Evolutionary conservation across 768 basidiomycete species (phyloP), one percentile per base, ranked within the genome.

Genomic region (Naganishia antarctica): DNA sequence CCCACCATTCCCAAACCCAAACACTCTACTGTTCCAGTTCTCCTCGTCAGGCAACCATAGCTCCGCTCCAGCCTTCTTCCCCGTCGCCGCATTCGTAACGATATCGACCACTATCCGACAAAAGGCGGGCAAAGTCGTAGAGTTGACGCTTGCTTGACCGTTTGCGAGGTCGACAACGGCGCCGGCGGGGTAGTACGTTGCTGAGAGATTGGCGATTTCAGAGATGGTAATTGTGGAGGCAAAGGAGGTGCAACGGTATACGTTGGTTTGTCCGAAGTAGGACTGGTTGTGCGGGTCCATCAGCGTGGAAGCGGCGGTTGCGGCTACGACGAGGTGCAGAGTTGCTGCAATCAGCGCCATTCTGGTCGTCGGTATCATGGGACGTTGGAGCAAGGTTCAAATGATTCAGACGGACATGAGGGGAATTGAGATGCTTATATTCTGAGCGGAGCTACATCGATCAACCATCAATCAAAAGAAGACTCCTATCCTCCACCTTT

Each of bases 1-100:
- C 9, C 31, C 50, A 7, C 50, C 50, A 25, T 51, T 51, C 16
- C 50, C 50, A 16, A 51, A 51, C 50, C 50, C 50, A 8, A 51
- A 34, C 31, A 51, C 7, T 31, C 50, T 31, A 8, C 32, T 18
- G 25, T 51, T 51, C 50, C 50, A 51, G 4, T 51, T 31, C 18
- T 51, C 50, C 31, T 31, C 31, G 34, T 51, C 31, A 34, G 50
- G 50, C 31, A 51, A 34, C 50, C 50, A 51, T 21, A 51, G 3
- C 21, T 51, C 50, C 32, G 50, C 50, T 7, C 50, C 50, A 12
- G 50, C 50, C 7, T 51, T 11, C n/a, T 51, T 51, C 31, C 31
- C 50, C 4, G 31, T 51, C n/a, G 18, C 50, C 31, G 29, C 23
- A 7, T 51, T 51, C 16, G 50, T 32, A 18, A 25, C 23, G 23